A percentile compares a stretch with the other conserved stretches of the same genome.
phyloP scores from a whole-genome alignment of 352 stramenopile genomes.

The Phytopythium montanum region DNA sequence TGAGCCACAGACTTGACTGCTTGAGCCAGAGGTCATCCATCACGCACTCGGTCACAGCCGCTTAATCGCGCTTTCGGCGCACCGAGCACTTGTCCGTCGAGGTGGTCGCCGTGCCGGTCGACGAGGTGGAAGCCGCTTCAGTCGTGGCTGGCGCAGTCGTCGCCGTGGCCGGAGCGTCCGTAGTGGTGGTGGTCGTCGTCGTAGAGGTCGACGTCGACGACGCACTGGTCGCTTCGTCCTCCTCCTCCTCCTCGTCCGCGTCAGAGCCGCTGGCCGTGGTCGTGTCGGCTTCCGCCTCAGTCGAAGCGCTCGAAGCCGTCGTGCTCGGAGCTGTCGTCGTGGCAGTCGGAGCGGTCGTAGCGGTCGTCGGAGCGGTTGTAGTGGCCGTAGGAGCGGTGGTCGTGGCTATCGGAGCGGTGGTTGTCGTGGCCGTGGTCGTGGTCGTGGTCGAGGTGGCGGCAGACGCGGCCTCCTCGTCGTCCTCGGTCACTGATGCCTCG shows the following conservation, averaged over 20 bases:
- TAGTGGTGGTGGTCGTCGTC: constrained; percentile 1
- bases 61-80: constrained; percentile 10
- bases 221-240: background rate
- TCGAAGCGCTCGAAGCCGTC: constrained; percentile 1
- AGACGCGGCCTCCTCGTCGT: constrained; percentile 3
- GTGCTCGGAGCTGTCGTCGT: constrained; percentile 7
- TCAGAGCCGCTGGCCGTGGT: background rate
- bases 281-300: constrained; percentile 1
- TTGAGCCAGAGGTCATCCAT: background rate
- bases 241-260: too few relatives aligned
- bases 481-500: constrained; percentile 1
- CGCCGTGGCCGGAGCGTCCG: constrained; percentile 3
- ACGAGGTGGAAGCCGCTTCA: background rate
- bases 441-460: constrained; percentile 6
- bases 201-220: background rate
- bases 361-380: constrained; percentile 3
- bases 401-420: constrained; percentile 1
- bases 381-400: constrained; percentile 7
- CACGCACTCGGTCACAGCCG: background rate
- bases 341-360: constrained; percentile 8
- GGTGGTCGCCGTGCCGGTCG: background rate
- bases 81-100: constrained; percentile 11
- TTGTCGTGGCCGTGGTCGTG: background rate
- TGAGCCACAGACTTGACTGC: background rate
- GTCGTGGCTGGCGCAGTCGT: background rate